Evolutionary conservation across 2,329 filamentous ascomycete species (phyloP), one percentile per base, ranked within the genome.

Genomic region (Trichothecium sympodiale): DNA sequence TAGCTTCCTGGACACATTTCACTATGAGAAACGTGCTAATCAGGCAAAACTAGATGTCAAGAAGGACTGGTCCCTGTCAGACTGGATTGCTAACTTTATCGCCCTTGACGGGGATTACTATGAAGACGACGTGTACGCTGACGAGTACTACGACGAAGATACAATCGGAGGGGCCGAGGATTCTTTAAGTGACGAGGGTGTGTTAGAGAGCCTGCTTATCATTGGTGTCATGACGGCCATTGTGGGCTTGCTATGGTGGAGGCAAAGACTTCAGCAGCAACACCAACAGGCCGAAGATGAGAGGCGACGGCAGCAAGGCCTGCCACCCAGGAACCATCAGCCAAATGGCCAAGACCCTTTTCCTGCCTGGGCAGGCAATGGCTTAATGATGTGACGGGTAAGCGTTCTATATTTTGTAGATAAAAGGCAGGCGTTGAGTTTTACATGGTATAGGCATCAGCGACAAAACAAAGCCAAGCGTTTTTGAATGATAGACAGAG

Each of bases 71-170:
- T 86, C 84, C 0, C 65, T 94, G 15, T 72, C 71, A 16, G 87
- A 96, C 55, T 96, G 88, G 88, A 69, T 95, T 36, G 72, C 72
- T 41, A 83, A 88, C 41, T 95, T 95, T 53, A 66, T 94, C 20
- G 77, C 84, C 41, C 73, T 81, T 35, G 75, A 84, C 39, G 64
- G 72, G 34, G 64, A 68, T 26, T 72, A 73, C 44, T 82, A 86
- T 38, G 73, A 80, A 17, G 70, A 73, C 4, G 66, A 63, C 4
- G 50, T 53, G 9, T 76, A 77, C 43, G 41, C 41, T 3, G 69
- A 74, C 12, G 69, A 73, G 20, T 54, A 64, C 20, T 71, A 71
- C 35, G 68, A 71, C 25, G 20, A 25, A 6, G 71, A 72, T 34
- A 64, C 63, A 31, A 73, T 75, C 54, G 68, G 67, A 5, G 68